Base-by-base conservation (phyloP, 306 rosid species). In the Prunus fruticosa region DNA sequence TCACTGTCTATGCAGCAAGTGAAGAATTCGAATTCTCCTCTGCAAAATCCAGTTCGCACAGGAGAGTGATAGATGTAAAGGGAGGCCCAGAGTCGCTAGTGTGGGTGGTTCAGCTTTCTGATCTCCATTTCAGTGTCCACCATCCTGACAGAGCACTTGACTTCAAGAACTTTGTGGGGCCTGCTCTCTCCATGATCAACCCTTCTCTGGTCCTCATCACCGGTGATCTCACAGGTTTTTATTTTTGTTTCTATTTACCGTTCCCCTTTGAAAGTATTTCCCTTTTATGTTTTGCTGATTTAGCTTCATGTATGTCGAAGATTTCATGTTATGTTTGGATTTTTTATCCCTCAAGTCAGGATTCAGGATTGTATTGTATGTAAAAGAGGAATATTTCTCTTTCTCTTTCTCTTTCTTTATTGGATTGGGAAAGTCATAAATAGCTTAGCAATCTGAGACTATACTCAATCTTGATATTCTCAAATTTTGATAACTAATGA, bases 121-220 rank as follows among this genome's bases (percentile, higher is more conserved):
- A 95, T 89, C 96, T 95, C 74, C 98, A 95, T 83, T 92, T 95
- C 88, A 95, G 98, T 77, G 89, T 88, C 67, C 96, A 95, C 85
- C 87, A 95, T 67, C 96, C 98, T 3, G 82, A 90, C 25, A 79
- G 98, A 86, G 97, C 97, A 20, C 54, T 56, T n/a, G 84, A 89
- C 43, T 95, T 95, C 83, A 60, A 78, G 19, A 6, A 76, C 8
- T 38, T 84, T n/a, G 88, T 92, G 4, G 96, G 80, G 1, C 88
- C 97, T 68, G 77, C 96, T 68, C 98, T 95, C 71, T 84, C 95
- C 82, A 5, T 87, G 62, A 89, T 95, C 87, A 95, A 89, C n/a
- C 98, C 98, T n/a, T 90, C 97, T 62, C 90, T 95, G 10, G 97
- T 95, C 60, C 87, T 95, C 87, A 67, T 95, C 87, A 92, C 98